Evolutionary conservation across 2,329 filamentous ascomycete species (phyloP), one percentile per base, ranked within the genome.

Genomic region (Paraphaeosphaeria minitans): DNA sequence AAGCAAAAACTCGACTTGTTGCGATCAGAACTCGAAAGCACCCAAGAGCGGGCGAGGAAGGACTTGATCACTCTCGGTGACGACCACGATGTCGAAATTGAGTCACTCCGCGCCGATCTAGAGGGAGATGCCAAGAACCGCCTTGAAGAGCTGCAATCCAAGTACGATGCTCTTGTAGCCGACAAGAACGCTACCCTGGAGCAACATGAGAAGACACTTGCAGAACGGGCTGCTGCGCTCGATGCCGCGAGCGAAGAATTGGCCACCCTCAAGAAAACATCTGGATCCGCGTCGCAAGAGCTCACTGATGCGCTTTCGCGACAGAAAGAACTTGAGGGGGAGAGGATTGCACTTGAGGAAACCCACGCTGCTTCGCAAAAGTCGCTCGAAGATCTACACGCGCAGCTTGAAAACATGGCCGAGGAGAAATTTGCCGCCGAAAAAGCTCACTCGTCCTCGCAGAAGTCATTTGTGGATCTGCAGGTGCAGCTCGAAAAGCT

Each of bases 51-150:
- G 22, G 72, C 75, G 43, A 61, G 65, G 16, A 66, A 75, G 49
- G 66, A 72, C 53, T 46, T 75, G 35, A 69, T 66, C 13, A 62
- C 66, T 16, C 65, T 75, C 12, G 70, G 72, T 4, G 68, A 75
- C 37, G 72, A 75, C 21, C 73, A 73, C 33, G 73, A 75, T 21
- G 64, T 63, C 12, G 70, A 76, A 45, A 75, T 76, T 31, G 72
- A 75, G 13, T 74, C 73, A 2, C 61, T 76, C 4, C 69, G 73
- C 12, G 73, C 72, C 0, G 72, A 76, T 50, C 65, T 77, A 4
- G 73, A 77, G 49, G 71, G 71, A 7, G 73, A 76, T 46, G 74
- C 73, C 4, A 75, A 74, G 55, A 70, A 70, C 21, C 71, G 67
- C 5, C 59, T 76, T 9, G 65, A 73, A 14, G 64, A 71, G 48